phyloP scores from a whole-genome alignment of 805 yeast species.

The Pichia heedii region DNA sequence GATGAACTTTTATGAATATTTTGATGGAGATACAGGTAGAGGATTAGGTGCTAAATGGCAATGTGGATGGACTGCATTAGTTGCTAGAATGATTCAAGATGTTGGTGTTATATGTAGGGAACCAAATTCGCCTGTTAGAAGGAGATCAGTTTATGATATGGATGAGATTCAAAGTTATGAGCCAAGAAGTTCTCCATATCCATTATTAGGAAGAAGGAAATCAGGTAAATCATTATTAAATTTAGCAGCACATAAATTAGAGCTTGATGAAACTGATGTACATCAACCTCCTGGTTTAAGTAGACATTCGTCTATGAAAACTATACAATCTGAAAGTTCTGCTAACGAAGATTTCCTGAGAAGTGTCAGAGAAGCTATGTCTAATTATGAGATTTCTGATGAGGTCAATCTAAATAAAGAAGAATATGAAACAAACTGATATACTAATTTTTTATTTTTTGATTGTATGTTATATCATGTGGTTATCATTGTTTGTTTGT shows the following conservation, averaged over 20 bases:
- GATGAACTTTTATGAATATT: slow-evolving; percentile 77
- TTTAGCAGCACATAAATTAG: slow-evolving; percentile 58
- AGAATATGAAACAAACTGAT: slow-evolving; percentile 47
- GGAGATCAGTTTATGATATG: slow-evolving; percentile 22
- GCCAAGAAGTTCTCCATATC: slow-evolving; percentile 33
- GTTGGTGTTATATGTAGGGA: slow-evolving; percentile 63
- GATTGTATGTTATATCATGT: too few relatives aligned
- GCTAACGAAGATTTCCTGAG: slow-evolving; percentile 27
- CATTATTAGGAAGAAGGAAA: slow-evolving; percentile 46
- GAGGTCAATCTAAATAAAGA: slow-evolving; percentile 42
- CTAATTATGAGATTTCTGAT: slow-evolving; percentile 24
- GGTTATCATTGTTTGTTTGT: background rate
- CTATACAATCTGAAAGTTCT: slow-evolving; percentile 17
- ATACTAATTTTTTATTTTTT: too few relatives aligned
- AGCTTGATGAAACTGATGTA: slow-evolving; percentile 42
- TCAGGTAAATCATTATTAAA: slow-evolving; percentile 68
- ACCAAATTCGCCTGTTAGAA: slow-evolving; percentile 29
- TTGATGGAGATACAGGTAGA: slow-evolving; percentile 90
- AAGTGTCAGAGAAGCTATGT: slow-evolving; percentile 36
- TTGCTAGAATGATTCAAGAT: slow-evolving; percentile 86
- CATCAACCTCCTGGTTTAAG: slow-evolving; percentile 27
- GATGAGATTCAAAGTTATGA: slow-evolving; percentile 34
- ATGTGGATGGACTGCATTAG: slow-evolving; percentile 93
- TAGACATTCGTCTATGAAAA: slow-evolving; percentile 23
- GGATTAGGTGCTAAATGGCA: slow-evolving; percentile 93